phyloP scores from a whole-genome alignment of 2,329 filamentous ascomycete genomes.

The Biscogniauxia mediterranea region DNA sequence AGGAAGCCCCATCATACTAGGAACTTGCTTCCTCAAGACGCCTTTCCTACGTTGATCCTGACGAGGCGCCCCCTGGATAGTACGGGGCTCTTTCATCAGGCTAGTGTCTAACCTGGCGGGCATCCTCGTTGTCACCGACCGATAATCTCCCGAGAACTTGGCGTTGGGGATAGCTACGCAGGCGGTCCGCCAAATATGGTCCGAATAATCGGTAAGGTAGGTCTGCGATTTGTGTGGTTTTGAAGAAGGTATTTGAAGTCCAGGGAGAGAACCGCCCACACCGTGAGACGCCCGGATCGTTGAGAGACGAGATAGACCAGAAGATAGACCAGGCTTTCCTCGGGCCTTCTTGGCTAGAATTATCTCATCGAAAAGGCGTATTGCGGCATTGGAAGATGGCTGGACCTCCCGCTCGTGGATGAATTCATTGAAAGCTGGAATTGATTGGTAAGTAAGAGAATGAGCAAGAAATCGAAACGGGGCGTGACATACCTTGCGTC shows the following conservation, averaged over 20 bases:
- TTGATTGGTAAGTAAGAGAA: slow-evolving; percentile 19
- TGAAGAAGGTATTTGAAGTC: slow-evolving; percentile 36
- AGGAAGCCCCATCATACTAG: slow-evolving; percentile 34
- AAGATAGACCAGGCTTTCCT: slow-evolving; percentile 64
- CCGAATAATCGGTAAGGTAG: slow-evolving; percentile 70
- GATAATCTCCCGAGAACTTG: slow-evolving; percentile 63
- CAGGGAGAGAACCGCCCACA: slow-evolving; percentile 41
- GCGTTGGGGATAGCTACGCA: slow-evolving; percentile 59
- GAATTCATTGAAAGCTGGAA: slow-evolving; percentile 72
- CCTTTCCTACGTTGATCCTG: slow-evolving; percentile 51
- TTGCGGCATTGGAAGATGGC: slow-evolving; percentile 58
- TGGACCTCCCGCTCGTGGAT: slow-evolving; percentile 76
- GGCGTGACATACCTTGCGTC: slow-evolving; percentile 55
- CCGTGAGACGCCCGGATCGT: slow-evolving; percentile 58
- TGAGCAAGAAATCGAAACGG: not conserved
- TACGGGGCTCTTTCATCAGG: slow-evolving; percentile 87
- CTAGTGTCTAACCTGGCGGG: slow-evolving; percentile 82
- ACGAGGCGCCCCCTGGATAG: slow-evolving; percentile 82
- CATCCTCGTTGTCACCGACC: slow-evolving; percentile 59
- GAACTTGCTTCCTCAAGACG: slow-evolving; percentile 56
- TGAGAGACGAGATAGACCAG: slow-evolving; percentile 61
- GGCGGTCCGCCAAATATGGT: slow-evolving; percentile 76
- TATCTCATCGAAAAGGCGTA: slow-evolving; percentile 81
- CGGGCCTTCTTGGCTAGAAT: slow-evolving; percentile 73
- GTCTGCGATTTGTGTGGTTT: slow-evolving; percentile 44